phyloP scores from a whole-genome alignment of 1,284 basidiomycete genomes.

The Prillingera fragicola region DNA sequence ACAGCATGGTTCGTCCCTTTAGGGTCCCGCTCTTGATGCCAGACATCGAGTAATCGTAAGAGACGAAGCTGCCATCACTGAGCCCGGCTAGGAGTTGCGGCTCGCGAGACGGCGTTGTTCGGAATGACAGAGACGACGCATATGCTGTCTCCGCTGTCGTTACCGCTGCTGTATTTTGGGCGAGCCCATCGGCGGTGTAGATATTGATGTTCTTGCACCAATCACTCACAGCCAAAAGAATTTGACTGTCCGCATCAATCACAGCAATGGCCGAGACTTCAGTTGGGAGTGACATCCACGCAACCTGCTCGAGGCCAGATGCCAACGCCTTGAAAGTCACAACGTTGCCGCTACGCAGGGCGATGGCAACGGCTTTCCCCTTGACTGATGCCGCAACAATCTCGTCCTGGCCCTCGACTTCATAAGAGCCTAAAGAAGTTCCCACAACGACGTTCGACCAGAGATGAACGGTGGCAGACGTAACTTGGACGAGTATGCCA shows the following conservation, averaged over 20 bases:
- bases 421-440: slow-evolving; percentile 1
- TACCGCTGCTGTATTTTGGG: slow-evolving; percentile 13
- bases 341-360: slow-evolving; percentile 57
- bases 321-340: slow-evolving; percentile 50
- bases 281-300: not conserved
- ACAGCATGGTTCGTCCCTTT: slow-evolving; percentile 49
- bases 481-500: slow-evolving; percentile 63
- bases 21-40: not conserved
- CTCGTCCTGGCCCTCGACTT: slow-evolving; percentile 48
- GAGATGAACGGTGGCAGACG: slow-evolving; percentile 52
- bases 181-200: slow-evolving; percentile 53
- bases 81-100: slow-evolving; percentile 70
- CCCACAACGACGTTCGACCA: slow-evolving; percentile 47
- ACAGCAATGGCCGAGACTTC: not conserved
- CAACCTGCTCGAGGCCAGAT: slow-evolving; percentile 27
- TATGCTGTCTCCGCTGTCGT: slow-evolving; percentile 17
- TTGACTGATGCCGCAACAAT: slow-evolving; percentile 66
- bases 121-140: slow-evolving; percentile 39
- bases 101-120: slow-evolving; percentile 16
- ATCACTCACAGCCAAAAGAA: slow-evolving; percentile 58
- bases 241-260: not conserved
- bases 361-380: slow-evolving; percentile 62
- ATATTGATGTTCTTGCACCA: slow-evolving; percentile 70
- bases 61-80: slow-evolving; percentile 69
- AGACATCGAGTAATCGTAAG: slow-evolving; percentile 51